These are phyloP conservation scores for Populus simonii DNA, from an alignment of 345 rosid species.

Conservation along the genomic window DNA sequence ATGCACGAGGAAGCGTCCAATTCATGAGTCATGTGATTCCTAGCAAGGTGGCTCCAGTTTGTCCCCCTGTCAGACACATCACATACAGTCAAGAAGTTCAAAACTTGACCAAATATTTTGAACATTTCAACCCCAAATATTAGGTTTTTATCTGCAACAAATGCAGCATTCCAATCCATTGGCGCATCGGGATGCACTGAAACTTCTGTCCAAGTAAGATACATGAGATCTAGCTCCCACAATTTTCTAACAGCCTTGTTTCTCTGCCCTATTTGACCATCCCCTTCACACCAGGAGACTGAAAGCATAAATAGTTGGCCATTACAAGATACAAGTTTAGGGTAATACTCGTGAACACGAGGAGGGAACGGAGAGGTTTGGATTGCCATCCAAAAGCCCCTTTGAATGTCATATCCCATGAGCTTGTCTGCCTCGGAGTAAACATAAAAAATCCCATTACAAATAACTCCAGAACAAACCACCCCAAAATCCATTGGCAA, in stretches of 20 bases:
- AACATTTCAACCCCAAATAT: slow-evolving; percentile 94
- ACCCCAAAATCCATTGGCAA: slow-evolving; percentile 74
- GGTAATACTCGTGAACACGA: slow-evolving; percentile 85
- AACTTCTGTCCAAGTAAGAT: slow-evolving; percentile 75
- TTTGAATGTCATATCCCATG: slow-evolving; percentile 83
- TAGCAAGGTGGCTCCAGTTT: slow-evolving; percentile 77
- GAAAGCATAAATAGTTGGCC: slow-evolving; percentile 80
- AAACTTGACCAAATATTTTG: slow-evolving; percentile 92
- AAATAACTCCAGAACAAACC: slow-evolving; percentile 68
- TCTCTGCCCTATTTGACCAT: slow-evolving; percentile 88
- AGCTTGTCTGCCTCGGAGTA: slow-evolving; percentile 87
- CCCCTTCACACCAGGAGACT: slow-evolving; percentile 98
- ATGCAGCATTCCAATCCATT: slow-evolving; percentile 98
- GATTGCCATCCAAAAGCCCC: slow-evolving; percentile 84
- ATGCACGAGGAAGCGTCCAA: slow-evolving; percentile 80
- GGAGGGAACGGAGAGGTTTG: slow-evolving; percentile 85
- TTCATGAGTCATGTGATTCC: slow-evolving; percentile 68
- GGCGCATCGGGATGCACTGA: slow-evolving; percentile 98
- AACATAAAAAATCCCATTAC: slow-evolving; percentile 80
- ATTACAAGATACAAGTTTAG: slow-evolving; percentile 77
- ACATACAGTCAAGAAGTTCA: slow-evolving; percentile 74
- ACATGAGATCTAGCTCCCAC: slow-evolving; percentile 91
- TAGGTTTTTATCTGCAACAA: slow-evolving; percentile 64
- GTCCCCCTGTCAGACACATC: slow-evolving; percentile 39
- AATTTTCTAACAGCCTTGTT: slow-evolving; percentile 94